These are phyloP conservation scores for Escovopsis sp. DNA, from an alignment of 2,329 filamentous ascomycete species.

Conservation along the genomic window DNA sequence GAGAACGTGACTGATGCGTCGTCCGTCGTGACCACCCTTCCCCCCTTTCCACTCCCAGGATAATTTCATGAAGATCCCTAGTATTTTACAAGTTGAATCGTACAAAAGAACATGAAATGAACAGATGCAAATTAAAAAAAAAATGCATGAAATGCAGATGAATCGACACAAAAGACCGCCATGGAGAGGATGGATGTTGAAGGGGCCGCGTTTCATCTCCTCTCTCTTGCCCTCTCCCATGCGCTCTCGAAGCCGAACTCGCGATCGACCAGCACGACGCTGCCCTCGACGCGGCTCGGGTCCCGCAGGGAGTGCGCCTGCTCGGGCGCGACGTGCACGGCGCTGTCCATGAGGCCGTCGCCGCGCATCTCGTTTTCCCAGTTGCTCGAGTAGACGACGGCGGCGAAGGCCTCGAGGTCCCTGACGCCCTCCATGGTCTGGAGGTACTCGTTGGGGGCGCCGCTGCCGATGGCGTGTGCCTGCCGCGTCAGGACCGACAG, in stretches of 20 bases:
- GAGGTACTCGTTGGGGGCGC: conserved; percentile 56
- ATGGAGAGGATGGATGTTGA: no score
- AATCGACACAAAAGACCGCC: no score
- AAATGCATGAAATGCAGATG: no score
- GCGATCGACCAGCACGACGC: conserved; percentile 37
- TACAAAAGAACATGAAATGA: no score
- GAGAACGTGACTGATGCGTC: no score
- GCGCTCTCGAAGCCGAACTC: conserved; percentile 47
- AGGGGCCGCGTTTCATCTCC: no score
- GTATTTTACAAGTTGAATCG: no score
- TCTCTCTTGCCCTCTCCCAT: conserved; percentile 47
- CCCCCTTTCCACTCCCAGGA: no score
- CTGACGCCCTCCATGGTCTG: conserved; percentile 61
- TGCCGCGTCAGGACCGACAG: conserved; percentile 82
- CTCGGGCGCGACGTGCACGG: conserved; percentile 18
- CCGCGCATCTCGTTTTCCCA: conserved; percentile 52
- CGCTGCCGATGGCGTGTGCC: conserved; percentile 76
- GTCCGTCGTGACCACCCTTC: no score
- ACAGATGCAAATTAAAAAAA: no score
- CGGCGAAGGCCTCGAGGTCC: conserved; percentile 70
- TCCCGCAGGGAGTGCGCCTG: conserved; percentile 8
- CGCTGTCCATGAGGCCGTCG: conserved; percentile 27
- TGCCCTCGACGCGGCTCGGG: conserved; percentile 27
- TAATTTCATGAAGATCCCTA: no score
- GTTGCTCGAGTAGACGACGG: conserved; percentile 77